These are phyloP conservation scores for Aspergillus tubingensis DNA, from an alignment of 2,329 filamentous ascomycete species.

Conservation along the genomic window DNA sequence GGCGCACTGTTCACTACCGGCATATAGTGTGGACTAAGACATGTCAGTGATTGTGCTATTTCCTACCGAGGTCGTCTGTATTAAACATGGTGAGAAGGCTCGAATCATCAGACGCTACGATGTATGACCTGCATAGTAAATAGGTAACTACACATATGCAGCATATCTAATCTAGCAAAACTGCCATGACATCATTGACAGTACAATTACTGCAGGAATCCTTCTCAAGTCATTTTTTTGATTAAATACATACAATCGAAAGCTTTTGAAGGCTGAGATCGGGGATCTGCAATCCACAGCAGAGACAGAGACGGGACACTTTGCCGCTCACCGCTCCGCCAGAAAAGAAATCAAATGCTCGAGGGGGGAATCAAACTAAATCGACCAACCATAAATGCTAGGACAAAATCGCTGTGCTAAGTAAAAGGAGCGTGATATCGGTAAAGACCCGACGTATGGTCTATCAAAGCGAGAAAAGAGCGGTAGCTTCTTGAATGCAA, in stretches of 20 bases:
- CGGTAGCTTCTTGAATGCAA: slow-evolving; percentile 7
- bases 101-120: no score
- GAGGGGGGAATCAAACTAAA: slow-evolving; percentile 24
- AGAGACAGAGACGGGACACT: slow-evolving; percentile 19
- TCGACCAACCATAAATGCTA: slow-evolving; percentile 23
- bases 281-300: slow-evolving; percentile 12
- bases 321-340: slow-evolving; percentile 12
- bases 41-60: no score
- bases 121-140: no score
- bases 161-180: background rate
- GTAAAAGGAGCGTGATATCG: slow-evolving; percentile 21
- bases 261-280: slow-evolving; percentile 13
- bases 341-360: slow-evolving; percentile 18
- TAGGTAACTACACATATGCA: no score
- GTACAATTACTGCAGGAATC: background rate
- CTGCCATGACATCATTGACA: background rate
- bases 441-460: slow-evolving; percentile 22
- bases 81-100: no score
- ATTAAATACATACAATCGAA: slow-evolving; percentile 32
- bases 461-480: slow-evolving; percentile 16
- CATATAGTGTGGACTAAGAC: no score
- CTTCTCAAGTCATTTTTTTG: slow-evolving; percentile 10
- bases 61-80: no score
- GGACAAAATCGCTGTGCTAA: slow-evolving; percentile 21
- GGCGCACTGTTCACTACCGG: no score